Conservation (phyloP, 192 early-diverging fungal species). For the Umbelopsis sp. region DNA sequence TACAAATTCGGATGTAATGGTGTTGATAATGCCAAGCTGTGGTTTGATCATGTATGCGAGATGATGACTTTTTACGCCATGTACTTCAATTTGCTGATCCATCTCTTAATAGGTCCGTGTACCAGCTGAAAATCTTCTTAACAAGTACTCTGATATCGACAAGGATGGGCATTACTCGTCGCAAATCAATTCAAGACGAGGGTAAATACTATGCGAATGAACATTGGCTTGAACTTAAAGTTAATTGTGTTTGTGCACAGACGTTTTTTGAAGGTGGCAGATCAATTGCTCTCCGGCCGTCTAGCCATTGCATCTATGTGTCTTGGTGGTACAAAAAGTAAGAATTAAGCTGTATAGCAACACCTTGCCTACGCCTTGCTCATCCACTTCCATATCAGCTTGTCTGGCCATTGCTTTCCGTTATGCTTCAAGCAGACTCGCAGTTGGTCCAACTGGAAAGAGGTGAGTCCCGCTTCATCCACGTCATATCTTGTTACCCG, state of each 20-base stretch:
- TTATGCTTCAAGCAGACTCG: slow-evolving; percentile 68
- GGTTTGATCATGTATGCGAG: slow-evolving; percentile 44
- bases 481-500: too few relatives aligned
- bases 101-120: slow-evolving; percentile 43
- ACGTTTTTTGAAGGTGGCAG: slow-evolving; percentile 78
- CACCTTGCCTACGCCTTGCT: neutral
- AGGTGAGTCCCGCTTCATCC: slow-evolving; percentile 31
- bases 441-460: slow-evolving; percentile 78
- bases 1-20: slow-evolving; percentile 72
- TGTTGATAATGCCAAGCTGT: slow-evolving; percentile 75
- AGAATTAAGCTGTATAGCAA: slow-evolving; percentile 20
- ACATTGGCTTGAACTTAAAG: neutral
- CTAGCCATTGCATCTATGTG: slow-evolving; percentile 71
- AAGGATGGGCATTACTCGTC: slow-evolving; percentile 61
- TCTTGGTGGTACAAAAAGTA: slow-evolving; percentile 68
- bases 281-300: slow-evolving; percentile 73
- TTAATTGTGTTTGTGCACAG: slow-evolving; percentile 30
- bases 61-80: slow-evolving; percentile 1
- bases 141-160: slow-evolving; percentile 66
- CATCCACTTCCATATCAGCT: slow-evolving; percentile 1
- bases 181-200: slow-evolving; percentile 56
- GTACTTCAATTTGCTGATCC: slow-evolving; percentile 10
- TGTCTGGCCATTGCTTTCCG: slow-evolving; percentile 68
- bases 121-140: slow-evolving; percentile 67
- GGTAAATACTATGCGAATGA: slow-evolving; percentile 19